Conservation (phyloP, 441 rosid species). For the Euphorbia schlechtendalii region DNA sequence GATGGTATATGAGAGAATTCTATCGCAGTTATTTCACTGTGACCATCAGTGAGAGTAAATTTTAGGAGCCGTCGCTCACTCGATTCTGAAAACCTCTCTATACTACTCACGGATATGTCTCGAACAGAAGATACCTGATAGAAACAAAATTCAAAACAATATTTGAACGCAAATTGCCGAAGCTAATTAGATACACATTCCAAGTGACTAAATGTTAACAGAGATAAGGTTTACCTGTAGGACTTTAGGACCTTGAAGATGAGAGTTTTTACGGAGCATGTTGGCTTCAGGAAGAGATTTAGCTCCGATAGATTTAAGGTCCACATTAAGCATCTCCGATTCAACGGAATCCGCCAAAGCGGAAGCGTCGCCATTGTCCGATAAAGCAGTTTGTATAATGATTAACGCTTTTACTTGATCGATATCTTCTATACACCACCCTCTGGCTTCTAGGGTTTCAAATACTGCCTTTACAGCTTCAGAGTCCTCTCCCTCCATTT, state of each 20-base stretch:
- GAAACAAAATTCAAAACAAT: not conserved
- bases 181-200: not conserved
- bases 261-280: conserved; percentile 39
- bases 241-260: conserved; percentile 65
- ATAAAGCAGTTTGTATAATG: conserved; percentile 34
- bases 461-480: conserved; percentile 30
- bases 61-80: conserved; percentile 45
- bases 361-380: conserved; percentile 32
- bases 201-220: not conserved
- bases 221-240: conserved; percentile 47
- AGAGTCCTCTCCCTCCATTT: conserved; percentile 35
- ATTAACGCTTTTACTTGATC: conserved; percentile 35
- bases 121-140: conserved; percentile 55
- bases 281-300: conserved; percentile 54
- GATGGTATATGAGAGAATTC: conserved; percentile 60
- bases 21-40: conserved; percentile 54
- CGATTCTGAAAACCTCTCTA: conserved; percentile 44
- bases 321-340: conserved; percentile 68
- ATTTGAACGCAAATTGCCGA: not conserved
- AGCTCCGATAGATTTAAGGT: conserved; percentile 57
- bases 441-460: conserved; percentile 50
- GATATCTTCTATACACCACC: conserved; percentile 59
- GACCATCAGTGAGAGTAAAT: conserved; percentile 62
- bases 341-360: conserved; percentile 52
- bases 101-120: conserved; percentile 66